A percentile compares a stretch with the other conserved stretches of the same genome.
Evolutionary conservation across 2,329 filamentous ascomycete species (phyloP).

Genomic region (Verticillium albo-atrum): DNA sequence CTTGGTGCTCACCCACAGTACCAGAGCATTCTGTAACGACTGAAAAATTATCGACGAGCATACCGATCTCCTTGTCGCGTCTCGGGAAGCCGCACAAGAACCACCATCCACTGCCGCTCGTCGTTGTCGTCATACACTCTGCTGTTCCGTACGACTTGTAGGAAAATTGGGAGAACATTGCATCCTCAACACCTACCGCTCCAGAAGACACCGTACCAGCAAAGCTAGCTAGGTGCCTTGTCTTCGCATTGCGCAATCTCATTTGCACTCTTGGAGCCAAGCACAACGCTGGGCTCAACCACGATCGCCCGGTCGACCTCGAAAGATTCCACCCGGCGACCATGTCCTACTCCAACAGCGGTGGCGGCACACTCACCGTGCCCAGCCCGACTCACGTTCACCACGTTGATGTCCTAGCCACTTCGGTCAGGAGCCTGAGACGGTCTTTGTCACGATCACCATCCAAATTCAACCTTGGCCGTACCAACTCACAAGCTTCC

Average conservation of each 20-base stretch:
- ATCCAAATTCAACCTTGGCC: slow-evolving; percentile 72
- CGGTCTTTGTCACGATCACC: slow-evolving; percentile 91
- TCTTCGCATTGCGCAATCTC: not conserved
- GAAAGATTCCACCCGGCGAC: slow-evolving; percentile 16
- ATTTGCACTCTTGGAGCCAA: not conserved
- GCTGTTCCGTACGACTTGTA: too few species aligned
- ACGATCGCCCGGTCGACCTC: not conserved
- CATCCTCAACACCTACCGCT: not conserved
- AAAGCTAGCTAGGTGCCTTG: not conserved
- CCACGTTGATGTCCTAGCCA: slow-evolving; percentile 71
- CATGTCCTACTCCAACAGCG: slow-evolving; percentile 56
- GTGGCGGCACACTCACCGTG: slow-evolving; percentile 76
- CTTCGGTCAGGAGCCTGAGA: slow-evolving; percentile 76
- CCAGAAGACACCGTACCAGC: not conserved
- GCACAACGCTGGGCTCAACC: not conserved
- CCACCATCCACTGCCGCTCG: not conserved
- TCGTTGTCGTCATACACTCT: not conserved
- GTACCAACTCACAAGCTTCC: slow-evolving; percentile 41
- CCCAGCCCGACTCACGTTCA: slow-evolving; percentile 81
- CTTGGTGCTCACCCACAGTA: not conserved
- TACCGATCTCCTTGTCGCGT: not conserved
- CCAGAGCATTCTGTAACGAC: not conserved
- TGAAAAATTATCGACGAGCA: not conserved
- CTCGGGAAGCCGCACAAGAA: not conserved
- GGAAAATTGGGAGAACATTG: not conserved